These are phyloP conservation scores for Alternaria solani DNA, from an alignment of 2,329 filamentous ascomycete genomes.

Conservation along the genomic window DNA sequence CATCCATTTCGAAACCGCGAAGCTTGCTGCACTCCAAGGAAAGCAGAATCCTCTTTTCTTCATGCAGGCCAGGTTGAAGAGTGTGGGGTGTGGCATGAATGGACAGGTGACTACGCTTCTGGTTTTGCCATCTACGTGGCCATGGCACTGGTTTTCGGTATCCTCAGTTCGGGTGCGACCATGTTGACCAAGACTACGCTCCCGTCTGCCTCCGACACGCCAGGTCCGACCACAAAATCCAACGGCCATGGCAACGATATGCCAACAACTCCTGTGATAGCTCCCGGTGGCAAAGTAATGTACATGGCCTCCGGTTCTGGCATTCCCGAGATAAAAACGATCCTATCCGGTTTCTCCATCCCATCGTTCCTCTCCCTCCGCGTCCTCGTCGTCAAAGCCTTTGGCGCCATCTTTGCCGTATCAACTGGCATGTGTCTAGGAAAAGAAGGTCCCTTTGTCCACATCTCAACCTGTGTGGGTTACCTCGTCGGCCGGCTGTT, in stretches of 20 bases:
- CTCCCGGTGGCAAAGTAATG: constrained; percentile 58
- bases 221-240: background rate
- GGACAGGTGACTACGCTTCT: constrained; percentile 53
- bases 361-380: constrained; percentile 65
- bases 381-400: constrained; percentile 64
- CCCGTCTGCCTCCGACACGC: constrained; percentile 52
- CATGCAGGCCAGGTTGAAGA: constrained; percentile 12
- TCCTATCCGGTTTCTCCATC: constrained; percentile 68
- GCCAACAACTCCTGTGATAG: constrained; percentile 16
- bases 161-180: constrained; percentile 59
- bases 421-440: constrained; percentile 67
- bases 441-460: constrained; percentile 69
- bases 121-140: constrained; percentile 60
- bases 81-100: constrained; percentile 56
- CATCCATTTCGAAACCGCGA: constrained; percentile 59
- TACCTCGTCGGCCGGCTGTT: constrained; percentile 62
- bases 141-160: constrained; percentile 59
- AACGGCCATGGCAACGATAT: background rate
- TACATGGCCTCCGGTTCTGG: constrained; percentile 68
- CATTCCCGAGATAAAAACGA: constrained; percentile 70
- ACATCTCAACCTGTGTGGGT: constrained; percentile 67
- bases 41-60: constrained; percentile 25
- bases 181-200: constrained; percentile 61
- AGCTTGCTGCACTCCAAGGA: constrained; percentile 55
- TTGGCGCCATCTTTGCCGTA: constrained; percentile 67